Evolutionary conservation across 2,329 filamentous ascomycete genomes (phyloP), one percentile per base, ranked within the genome.

Genomic region (Thermothelomyces thermophilus): DNA sequence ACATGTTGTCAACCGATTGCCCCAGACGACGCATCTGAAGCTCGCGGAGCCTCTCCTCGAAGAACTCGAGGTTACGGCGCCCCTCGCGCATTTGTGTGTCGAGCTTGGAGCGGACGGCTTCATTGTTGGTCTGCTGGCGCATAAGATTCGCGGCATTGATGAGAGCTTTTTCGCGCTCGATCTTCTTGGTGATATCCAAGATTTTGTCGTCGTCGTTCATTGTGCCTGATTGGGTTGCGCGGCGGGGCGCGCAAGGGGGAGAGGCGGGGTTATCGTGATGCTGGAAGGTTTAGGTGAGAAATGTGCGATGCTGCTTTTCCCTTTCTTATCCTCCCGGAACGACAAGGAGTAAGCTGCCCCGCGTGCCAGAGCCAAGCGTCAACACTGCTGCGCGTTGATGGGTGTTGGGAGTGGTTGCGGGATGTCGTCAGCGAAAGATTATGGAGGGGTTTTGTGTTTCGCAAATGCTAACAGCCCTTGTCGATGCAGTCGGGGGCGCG

Each of bases 31-130:
- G 87, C 73, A 93, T 76, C 72, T 94, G 86, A 58, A 97, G 75
- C 69, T 96, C 90, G 60, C 83, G 79, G 68, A 97, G 83, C 69
- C 87, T 89, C 68, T 93, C 87, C 73, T 97, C 90, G 58, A 98
- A 86, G 72, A 97, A 98, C 68, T 90, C 83, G 63, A 98, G 87
- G 68, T 97, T 97, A 62, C 90, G 81, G 60, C 87, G 83, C 58
- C 88, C 89, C 70, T 97, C 91, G 66, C 90, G 87, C 71, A 98
- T 94, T 71, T 96, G 90, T 56, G 84, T 86, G 66, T 97, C 91
- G 68, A 95, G 83, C 64, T 89, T 83, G 62, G 90, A 90, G 65
- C 90, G 86, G 58, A 97, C 91, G 55, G 83, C 80, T 60, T 90
- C 86, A 70, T 98, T 98, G 73, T 89, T 88, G 61, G 91, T 96